Percentiles rank a stretch among this genome's conserved stretches.
These are phyloP conservation scores for Eucalyptus camaldulensis DNA, from an alignment of 345 rosid genomes.

Conservation along the genomic window DNA sequence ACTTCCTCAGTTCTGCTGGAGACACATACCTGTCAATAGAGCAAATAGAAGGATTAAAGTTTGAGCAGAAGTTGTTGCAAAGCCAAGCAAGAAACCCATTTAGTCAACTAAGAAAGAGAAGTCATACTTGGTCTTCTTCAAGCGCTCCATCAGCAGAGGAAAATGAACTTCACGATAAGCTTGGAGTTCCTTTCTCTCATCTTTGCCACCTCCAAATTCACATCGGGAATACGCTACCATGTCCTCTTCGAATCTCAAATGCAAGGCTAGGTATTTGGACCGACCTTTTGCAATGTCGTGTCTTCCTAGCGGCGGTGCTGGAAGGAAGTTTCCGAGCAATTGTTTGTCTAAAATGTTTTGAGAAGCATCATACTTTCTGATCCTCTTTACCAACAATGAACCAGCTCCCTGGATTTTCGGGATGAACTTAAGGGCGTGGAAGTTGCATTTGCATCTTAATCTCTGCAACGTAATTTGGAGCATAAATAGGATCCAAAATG, in stretches of 20 bases:
- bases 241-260: constrained; percentile 87
- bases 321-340: constrained; percentile 46
- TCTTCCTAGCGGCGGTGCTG: constrained; percentile 1
- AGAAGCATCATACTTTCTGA: constrained; percentile 36
- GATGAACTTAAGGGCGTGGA: constrained; percentile 68
- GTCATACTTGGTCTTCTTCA: constrained; percentile 44
- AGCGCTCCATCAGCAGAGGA: constrained; percentile 63
- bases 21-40: constrained; percentile 30
- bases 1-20: constrained; percentile 49
- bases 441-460: constrained; percentile 90
- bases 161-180: constrained; percentile 75
- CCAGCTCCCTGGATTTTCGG: constrained; percentile 66
- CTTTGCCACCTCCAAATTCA: constrained; percentile 77
- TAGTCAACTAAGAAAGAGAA: neutral
- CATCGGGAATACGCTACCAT: constrained; percentile 94
- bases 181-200: constrained; percentile 64
- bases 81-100: neutral
- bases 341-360: constrained; percentile 41
- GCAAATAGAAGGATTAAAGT: neutral
- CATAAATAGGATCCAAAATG: neutral
- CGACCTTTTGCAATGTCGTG: constrained; percentile 9
- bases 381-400: constrained; percentile 55
- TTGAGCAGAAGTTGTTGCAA: neutral
- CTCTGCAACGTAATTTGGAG: constrained; percentile 22
- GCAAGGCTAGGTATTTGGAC: constrained; percentile 66